These are phyloP conservation scores for Coemansia sp. DNA, from an alignment of 192 early-diverging fungal genomes.

Conservation along the genomic window DNA sequence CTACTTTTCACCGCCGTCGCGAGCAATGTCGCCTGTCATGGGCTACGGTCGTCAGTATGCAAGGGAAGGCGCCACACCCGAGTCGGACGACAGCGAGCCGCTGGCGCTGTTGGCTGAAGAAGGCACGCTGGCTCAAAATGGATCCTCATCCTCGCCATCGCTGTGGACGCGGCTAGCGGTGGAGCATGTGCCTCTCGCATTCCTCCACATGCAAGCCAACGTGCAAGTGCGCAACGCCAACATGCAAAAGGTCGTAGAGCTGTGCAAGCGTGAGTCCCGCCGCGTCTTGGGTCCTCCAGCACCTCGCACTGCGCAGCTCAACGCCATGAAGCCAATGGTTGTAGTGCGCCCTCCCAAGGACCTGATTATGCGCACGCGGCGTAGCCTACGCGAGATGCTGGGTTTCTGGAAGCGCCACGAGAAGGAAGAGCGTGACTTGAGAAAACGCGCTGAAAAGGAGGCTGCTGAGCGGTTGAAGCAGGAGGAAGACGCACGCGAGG, in stretches of 20 bases:
- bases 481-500: constrained; percentile 84
- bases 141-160: background rate
- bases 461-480: constrained; percentile 72
- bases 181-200: constrained; percentile 49
- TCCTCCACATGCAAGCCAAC: constrained; percentile 44
- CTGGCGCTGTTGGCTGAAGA: constrained; percentile 25
- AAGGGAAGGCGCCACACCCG: constrained; percentile 13
- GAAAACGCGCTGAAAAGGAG: constrained; percentile 87
- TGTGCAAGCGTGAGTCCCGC: constrained; percentile 73
- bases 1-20: constrained; percentile 42
- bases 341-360: constrained; percentile 60
- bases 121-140: background rate
- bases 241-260: constrained; percentile 69
- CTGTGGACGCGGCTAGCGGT: constrained; percentile 33
- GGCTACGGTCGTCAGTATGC: background rate
- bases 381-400: constrained; percentile 77
- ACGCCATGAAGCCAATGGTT: constrained; percentile 29
- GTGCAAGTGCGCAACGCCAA: constrained; percentile 56
- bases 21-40: constrained; percentile 14
- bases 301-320: constrained; percentile 37
- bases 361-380: constrained; percentile 62
- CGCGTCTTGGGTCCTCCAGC: constrained; percentile 58
- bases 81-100: constrained; percentile 30
- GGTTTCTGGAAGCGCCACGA: constrained; percentile 91
- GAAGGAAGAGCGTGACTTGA: constrained; percentile 83